phyloP scores from a whole-genome alignment of 2,329 filamentous ascomycete species.

The Monilinia fructigena region DNA sequence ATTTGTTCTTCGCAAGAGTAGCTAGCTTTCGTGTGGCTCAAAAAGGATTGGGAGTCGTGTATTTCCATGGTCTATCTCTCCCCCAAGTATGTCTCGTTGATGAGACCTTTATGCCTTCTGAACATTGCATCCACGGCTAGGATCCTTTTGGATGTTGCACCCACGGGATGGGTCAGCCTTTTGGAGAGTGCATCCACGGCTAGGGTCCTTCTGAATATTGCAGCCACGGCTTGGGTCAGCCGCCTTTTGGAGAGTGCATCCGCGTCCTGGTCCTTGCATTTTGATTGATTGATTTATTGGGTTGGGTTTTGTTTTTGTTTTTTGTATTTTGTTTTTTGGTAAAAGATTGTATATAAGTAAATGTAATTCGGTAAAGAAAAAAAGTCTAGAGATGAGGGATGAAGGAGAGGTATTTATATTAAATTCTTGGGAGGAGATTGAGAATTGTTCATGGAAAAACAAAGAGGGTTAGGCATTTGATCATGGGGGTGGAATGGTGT shows the following conservation, averaged over 20 bases:
- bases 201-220: constrained; percentile 14
- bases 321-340: not conserved
- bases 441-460: not conserved
- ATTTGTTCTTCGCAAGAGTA: constrained; percentile 5
- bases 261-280: constrained; percentile 20
- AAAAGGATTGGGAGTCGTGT: not conserved
- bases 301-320: constrained; percentile 13
- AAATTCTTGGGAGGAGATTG: too few relatives aligned
- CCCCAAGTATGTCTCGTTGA: not conserved
- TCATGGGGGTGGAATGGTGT: not conserved
- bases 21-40: not conserved
- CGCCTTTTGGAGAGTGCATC: constrained; percentile 12
- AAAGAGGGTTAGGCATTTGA: not conserved
- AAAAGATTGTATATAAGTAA: constrained; percentile 17
- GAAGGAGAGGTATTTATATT: constrained; percentile 5
- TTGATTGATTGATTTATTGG: constrained; percentile 21
- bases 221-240: constrained; percentile 11
- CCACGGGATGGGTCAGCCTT: constrained; percentile 9
- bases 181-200: constrained; percentile 19
- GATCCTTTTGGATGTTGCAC: too few relatives aligned
- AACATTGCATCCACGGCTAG: constrained; percentile 10
- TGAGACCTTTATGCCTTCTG: constrained; percentile 20
- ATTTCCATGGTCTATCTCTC: constrained; percentile 9
- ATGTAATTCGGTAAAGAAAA: constrained; percentile 18
- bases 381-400: not conserved